Evolutionary conservation across 495 filamentous ascomycete genomes (phyloP).

Genomic region (Ascobolus immersus): DNA sequence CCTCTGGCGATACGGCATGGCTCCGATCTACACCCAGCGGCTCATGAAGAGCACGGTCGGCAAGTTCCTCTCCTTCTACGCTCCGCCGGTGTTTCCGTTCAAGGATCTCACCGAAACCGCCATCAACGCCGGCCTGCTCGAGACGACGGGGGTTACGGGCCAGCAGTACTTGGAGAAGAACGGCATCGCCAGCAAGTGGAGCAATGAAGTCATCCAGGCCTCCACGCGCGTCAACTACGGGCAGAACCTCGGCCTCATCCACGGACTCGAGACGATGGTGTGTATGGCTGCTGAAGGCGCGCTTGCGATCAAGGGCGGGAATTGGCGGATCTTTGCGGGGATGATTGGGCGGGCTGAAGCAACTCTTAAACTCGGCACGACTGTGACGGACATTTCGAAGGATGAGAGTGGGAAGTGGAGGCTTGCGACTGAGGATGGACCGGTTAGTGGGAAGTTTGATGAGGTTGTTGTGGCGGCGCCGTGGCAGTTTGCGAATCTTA

Average conservation of each 20-base stretch:
- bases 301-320: constrained; percentile 55
- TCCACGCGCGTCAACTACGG: constrained; percentile 90
- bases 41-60: constrained; percentile 46
- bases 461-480: constrained; percentile 56
- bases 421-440: constrained; percentile 4
- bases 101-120: constrained; percentile 39
- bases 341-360: constrained; percentile 46
- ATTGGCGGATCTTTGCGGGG: constrained; percentile 77
- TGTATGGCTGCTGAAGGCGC: constrained; percentile 78
- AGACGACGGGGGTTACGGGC: constrained; percentile 43
- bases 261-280: constrained; percentile 80
- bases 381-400: constrained; percentile 33
- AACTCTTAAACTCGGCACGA: constrained; percentile 38
- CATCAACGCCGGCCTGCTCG: constrained; percentile 35
- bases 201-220: constrained; percentile 71
- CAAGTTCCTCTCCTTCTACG: constrained; percentile 60
- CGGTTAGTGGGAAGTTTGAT: constrained; percentile 31
- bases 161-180: constrained; percentile 42
- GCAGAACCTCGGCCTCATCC: constrained; percentile 59
- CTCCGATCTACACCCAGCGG: constrained; percentile 45
- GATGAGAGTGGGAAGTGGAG: too few relatives aligned
- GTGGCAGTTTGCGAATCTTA: constrained; percentile 48
- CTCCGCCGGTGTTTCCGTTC: constrained; percentile 63
- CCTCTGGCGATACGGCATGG: constrained; percentile 61
- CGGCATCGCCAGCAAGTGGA: constrained; percentile 36